Evolutionary conservation across 257 asterid genomes (phyloP).

Genomic region (Solanum okadae): DNA sequence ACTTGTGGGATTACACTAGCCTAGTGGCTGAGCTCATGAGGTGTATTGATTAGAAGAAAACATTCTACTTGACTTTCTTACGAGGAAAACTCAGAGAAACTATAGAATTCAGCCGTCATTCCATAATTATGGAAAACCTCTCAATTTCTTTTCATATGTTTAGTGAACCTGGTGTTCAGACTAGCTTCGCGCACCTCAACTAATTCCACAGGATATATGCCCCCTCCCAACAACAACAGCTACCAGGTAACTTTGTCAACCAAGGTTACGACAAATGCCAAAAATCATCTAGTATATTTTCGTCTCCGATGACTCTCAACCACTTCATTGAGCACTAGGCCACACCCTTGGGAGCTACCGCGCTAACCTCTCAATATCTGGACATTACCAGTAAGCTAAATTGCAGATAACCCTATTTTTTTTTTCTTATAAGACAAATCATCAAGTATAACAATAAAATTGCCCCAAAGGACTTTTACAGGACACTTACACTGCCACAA

Average conservation of each 20-base stretch:
- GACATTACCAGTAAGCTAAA: no score
- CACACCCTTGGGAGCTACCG: not conserved
- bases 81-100: not conserved
- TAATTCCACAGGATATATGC: not conserved
- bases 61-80: not conserved
- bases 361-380: not conserved
- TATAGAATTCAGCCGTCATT: not conserved
- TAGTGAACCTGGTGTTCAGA: not conserved
- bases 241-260: not conserved
- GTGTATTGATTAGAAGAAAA: not conserved
- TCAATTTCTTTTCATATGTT: not conserved
- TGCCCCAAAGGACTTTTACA: not conserved
- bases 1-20: not conserved
- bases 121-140: not conserved
- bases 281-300: not conserved
- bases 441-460: not conserved
- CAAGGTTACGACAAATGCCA: not conserved
- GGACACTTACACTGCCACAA: slow-evolving; percentile 63
- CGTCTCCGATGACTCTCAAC: not conserved
- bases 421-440: not conserved
- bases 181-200: not conserved
- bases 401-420: no score
- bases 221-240: not conserved
- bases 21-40: not conserved
- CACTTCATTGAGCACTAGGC: not conserved